phyloP scores from a whole-genome alignment of 2,329 filamentous ascomycete species.

The Microascus cirrosus region DNA sequence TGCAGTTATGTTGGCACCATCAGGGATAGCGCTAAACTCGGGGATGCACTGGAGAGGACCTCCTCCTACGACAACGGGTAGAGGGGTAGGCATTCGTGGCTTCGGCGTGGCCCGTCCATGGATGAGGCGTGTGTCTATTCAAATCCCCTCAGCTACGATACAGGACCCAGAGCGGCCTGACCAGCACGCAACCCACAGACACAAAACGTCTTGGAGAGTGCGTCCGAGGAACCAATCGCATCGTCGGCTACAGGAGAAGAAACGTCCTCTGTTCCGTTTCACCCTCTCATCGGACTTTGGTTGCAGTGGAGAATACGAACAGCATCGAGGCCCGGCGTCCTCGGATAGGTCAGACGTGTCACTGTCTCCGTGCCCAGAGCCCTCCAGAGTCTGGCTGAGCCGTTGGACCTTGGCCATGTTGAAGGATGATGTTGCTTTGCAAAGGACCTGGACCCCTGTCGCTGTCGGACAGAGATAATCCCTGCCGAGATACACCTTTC shows the following conservation, averaged over 20 bases:
- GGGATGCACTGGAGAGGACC: neutral
- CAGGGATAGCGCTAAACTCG: neutral
- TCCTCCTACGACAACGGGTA: neutral
- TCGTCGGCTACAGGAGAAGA: neutral
- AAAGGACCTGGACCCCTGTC: neutral
- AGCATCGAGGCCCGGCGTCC: neutral
- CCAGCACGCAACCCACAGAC: constrained; percentile 1
- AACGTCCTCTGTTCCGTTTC: neutral
- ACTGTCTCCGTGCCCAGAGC: neutral
- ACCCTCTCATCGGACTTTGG: neutral
- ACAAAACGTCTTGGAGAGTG: constrained; percentile 1
- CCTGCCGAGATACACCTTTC: too few relatives aligned
- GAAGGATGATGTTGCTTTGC: neutral
- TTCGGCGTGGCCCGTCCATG: neutral
- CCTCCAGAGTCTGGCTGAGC: neutral
- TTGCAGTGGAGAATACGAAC: neutral
- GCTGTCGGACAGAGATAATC: too few relatives aligned
- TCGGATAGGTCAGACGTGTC: neutral
- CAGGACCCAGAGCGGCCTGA: neutral
- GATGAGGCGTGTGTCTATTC: neutral
- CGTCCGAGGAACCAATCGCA: neutral
- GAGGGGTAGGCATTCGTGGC: neutral
- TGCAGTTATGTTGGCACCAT: neutral
- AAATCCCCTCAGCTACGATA: neutral
- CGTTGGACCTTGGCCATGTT: neutral